phyloP scores from a whole-genome alignment of 2,329 filamentous ascomycete species.

The Penicillium sp. region DNA sequence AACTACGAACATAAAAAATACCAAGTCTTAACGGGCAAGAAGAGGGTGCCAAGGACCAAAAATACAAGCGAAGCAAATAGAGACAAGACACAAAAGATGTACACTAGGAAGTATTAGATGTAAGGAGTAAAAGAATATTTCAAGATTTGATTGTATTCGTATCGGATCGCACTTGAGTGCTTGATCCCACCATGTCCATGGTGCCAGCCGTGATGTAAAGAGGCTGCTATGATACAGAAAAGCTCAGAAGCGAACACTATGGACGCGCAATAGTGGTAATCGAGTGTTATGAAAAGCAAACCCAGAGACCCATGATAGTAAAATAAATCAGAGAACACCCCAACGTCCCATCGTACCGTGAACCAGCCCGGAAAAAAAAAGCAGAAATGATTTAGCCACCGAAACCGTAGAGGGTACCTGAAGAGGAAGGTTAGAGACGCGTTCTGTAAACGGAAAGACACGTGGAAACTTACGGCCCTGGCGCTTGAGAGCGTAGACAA shows the following conservation, averaged over 20 bases:
- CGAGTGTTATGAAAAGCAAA: slow-evolving; percentile 40
- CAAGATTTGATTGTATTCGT: slow-evolving; percentile 37
- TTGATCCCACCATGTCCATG: slow-evolving; percentile 32
- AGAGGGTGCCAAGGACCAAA: no score
- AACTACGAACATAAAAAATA: not conserved
- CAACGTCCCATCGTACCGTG: slow-evolving; percentile 47
- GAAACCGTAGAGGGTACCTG: slow-evolving; percentile 79
- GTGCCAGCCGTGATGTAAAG: slow-evolving; percentile 36
- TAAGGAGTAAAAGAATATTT: not conserved
- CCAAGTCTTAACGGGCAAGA: not conserved
- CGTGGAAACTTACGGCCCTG: slow-evolving; percentile 51
- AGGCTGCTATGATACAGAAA: slow-evolving; percentile 46
- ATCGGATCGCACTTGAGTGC: slow-evolving; percentile 30
- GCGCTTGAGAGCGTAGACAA: slow-evolving; percentile 63
- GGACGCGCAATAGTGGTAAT: slow-evolving; percentile 40
- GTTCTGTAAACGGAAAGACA: not conserved
- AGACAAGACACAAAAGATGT: not conserved
- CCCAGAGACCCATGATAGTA: slow-evolving; percentile 43
- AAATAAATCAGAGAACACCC: slow-evolving; percentile 43
- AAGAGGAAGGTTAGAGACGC: slow-evolving; percentile 19
- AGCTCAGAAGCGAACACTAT: slow-evolving; percentile 39
- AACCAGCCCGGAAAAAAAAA: slow-evolving; percentile 42
- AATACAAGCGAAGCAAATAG: not conserved
- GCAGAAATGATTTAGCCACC: slow-evolving; percentile 65
- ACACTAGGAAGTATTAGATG: not conserved